Base-by-base conservation (phyloP, 2,329 filamentous ascomycete species). In the Neocatenulostroma microsporum region DNA sequence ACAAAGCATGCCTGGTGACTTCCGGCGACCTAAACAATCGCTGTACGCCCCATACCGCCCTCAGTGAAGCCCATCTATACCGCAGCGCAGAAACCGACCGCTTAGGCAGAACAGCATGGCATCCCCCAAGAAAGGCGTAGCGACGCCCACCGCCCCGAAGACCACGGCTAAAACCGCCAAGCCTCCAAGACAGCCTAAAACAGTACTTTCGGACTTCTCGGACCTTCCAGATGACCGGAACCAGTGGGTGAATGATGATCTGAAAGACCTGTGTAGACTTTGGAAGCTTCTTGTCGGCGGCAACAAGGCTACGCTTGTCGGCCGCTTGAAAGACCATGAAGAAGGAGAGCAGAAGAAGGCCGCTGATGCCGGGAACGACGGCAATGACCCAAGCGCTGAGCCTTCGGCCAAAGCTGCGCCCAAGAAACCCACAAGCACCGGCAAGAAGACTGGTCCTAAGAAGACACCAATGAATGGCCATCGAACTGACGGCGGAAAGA, bases 181-280 rank as follows among this genome's bases (percentile, higher is more conserved):
- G 8, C 31, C 8, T 24, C 12, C 10, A 21, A 8, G 6, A 12
- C 20, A 21, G 18, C 8, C 24, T 3, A 36, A 20, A 17, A 29
- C 10, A 15, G 17, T n/a, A 23, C 3, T 15, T 6, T 7, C 23
- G 23, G 33, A 36, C 25, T 36, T 36, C 18, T 15, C 8, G 7
- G 15, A 8, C n/a, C 23, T 27, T 9, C 12, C 10, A 13, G 18
- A 21, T 19, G 25, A 29, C 17, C 17, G 11, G 9, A 26, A 10
- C 14, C n/a, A 19, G 7, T 36, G 33, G 33, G 28, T 7, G 5
- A 15, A 13, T 15, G 12, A 13, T 7, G 20, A 27, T 25, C 17
- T 36, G 13, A 36, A 36, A 18, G 25, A 36, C 14, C 18, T 14
- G n/a, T 36, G 33, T 15, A 23, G 33, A 4, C 10, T 13, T 3